These are phyloP conservation scores for Cladobotryum mycophilum DNA, from an alignment of 2,329 filamentous ascomycete genomes.

Conservation along the genomic window DNA sequence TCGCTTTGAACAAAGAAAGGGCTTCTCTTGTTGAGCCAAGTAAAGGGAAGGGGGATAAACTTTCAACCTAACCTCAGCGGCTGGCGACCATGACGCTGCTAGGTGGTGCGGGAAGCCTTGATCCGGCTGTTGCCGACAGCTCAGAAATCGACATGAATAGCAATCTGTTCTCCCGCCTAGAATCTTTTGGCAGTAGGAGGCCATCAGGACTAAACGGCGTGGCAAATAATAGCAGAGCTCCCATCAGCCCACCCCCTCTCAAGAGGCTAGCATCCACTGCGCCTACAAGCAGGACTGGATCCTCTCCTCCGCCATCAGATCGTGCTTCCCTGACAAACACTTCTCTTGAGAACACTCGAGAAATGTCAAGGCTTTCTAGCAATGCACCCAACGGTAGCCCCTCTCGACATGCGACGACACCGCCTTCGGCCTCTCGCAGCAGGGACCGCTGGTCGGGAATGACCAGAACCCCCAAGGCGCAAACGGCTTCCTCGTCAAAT, in stretches of 20 bases:
- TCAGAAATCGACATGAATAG: conserved; percentile 4
- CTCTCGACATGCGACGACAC: background rate
- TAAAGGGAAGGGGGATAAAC: too few relatives aligned
- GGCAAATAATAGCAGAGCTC: conserved; percentile 10
- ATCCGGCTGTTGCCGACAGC: background rate
- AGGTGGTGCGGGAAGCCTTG: background rate
- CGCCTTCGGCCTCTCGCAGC: background rate
- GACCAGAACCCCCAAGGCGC: conserved; percentile 13
- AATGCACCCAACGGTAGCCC: conserved; percentile 8
- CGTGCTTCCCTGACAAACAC: conserved; percentile 9
- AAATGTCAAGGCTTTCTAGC: conserved; percentile 19
- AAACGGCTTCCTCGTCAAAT: conserved; percentile 22
- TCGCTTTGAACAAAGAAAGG: background rate
- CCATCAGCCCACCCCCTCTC: conserved; percentile 25
- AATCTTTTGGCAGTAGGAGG: conserved; percentile 4
- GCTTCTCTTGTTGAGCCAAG: too few relatives aligned
- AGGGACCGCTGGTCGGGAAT: conserved; percentile 1
- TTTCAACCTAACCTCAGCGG: background rate
- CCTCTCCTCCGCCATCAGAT: conserved; percentile 1
- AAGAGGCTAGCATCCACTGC: conserved; percentile 15
- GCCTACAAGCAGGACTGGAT: conserved; percentile 2
- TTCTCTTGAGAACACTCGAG: conserved; percentile 15
- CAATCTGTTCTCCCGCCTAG: background rate
- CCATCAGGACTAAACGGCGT: conserved; percentile 1
- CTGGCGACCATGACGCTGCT: conserved; percentile 2